phyloP scores from a whole-genome alignment of 139 green algal genomes.

The Limnomonas spitsbergensis region DNA sequence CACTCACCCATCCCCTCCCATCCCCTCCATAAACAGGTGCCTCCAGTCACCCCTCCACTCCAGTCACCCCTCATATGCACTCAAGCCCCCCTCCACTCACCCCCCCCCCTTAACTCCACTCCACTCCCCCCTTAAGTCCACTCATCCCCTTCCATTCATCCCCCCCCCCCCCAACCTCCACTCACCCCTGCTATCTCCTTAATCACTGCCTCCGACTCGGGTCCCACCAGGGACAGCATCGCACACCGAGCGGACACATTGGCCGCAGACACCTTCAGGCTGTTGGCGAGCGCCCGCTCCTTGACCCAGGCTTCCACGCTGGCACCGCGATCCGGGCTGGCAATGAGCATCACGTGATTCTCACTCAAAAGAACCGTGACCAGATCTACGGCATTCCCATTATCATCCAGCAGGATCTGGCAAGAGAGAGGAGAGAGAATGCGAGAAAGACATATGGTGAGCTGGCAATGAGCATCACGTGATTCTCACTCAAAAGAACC shows the following conservation, averaged over 20 bases:
- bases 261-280: constrained; percentile 27
- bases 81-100: too few species aligned
- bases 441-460: too few species aligned
- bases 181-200: constrained; percentile 52
- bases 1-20: too few species aligned
- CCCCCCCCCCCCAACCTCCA: too few species aligned
- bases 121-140: too few species aligned
- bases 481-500: background rate
- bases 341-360: background rate
- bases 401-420: constrained; percentile 11
- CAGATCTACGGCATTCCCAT: constrained; percentile 14
- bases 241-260: constrained; percentile 47
- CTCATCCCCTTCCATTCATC: too few species aligned
- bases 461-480: constrained; percentile 1
- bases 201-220: constrained; percentile 54
- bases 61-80: too few species aligned
- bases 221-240: constrained; percentile 71
- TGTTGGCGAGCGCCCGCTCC: background rate
- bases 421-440: background rate
- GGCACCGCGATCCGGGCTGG: background rate
- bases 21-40: too few species aligned
- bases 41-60: too few species aligned
- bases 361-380: constrained; percentile 11
- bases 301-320: background rate
- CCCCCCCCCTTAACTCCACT: too few species aligned